Conservation (phyloP, 441 rosid species). For the Brassica balearica region DNA sequence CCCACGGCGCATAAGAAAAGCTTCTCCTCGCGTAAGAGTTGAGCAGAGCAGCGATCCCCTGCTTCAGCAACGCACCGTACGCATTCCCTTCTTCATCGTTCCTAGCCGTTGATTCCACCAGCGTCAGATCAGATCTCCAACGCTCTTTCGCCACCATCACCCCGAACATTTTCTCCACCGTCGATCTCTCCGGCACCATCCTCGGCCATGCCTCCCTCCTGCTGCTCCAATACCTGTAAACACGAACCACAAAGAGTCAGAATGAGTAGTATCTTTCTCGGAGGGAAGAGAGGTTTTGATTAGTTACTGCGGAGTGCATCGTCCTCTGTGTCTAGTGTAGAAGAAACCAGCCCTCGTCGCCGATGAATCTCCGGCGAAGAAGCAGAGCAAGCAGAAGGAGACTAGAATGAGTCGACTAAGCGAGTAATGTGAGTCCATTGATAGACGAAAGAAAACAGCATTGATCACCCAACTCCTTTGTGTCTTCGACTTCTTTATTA, state of each 20-base stretch:
- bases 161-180: slow-evolving; percentile 67
- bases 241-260: not conserved
- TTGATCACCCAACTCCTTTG: not conserved
- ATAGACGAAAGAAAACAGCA: slow-evolving; percentile 20
- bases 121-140: slow-evolving; percentile 75
- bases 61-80: slow-evolving; percentile 62
- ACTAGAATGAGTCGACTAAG: slow-evolving; percentile 44
- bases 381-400: slow-evolving; percentile 43
- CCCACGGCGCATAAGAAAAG: slow-evolving; percentile 71
- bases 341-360: slow-evolving; percentile 58
- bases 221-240: slow-evolving; percentile 82
- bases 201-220: slow-evolving; percentile 81
- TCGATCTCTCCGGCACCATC: slow-evolving; percentile 85
- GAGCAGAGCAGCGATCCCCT: slow-evolving; percentile 82
- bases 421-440: slow-evolving; percentile 36
- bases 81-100: slow-evolving; percentile 59
- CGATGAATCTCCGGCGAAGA: slow-evolving; percentile 33
- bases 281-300: not conserved
- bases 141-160: slow-evolving; percentile 10
- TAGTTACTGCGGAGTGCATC: slow-evolving; percentile 83
- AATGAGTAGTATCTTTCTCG: not conserved
- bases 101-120: slow-evolving; percentile 69
- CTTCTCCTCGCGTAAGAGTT: slow-evolving; percentile 75
- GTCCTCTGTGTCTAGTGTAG: slow-evolving; percentile 70
- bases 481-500: slow-evolving; percentile 10